Base-by-base conservation (phyloP, 108 stramenopile species). In the Thalassiosira profunda region DNA sequence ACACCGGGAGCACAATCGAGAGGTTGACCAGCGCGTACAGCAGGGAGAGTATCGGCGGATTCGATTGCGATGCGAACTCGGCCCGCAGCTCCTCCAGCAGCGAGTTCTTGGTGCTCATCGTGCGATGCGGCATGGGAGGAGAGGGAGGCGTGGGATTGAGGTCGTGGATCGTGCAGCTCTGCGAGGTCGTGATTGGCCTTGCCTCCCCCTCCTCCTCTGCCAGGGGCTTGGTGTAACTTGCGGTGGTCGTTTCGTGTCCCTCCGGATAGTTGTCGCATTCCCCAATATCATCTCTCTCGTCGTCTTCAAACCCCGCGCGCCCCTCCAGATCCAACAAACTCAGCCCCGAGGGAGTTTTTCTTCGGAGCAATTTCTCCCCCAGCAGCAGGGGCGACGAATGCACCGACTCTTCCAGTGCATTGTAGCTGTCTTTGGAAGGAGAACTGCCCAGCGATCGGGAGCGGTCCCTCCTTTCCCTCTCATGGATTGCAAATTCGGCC, bases 1-100 rank as follows among this genome's bases (percentile, higher is more conserved):
- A 56, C 3, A 96, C 87, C 18, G 95, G 95, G 4, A 96, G 59
- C 1, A 96, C 87, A 58, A 96, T 91, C 1, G 84, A 78, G 2
- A 84, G 80, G 73, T 96, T 96, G 66, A 96, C 82, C 17, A 88
- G 35, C 8, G 89, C 92, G 44, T 88, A 93, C 44, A 93, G 54
- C 0, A 85, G 31, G 41, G 75, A 81, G 0, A 85, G 33, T 18
- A 44, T 67, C 24, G 42, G 63, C 14, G 84, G 71, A 44, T 54
- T 76, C 2, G 57, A 23, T 63, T 70, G 69, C 9, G 47, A 24
- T 12, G 26, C 24, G n/a, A 63, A 62, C 44, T 55, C 53, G 1
- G 23, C 47, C 9, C 35, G 37, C 26, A 63, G 71, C 45, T 72
- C 43, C n/a, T 51, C 18, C 12, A 63, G 35, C 0, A 63, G 43